Base-by-base conservation (phyloP, 371 early-diverging fungal genomes). In the Zychaea mexicana region DNA sequence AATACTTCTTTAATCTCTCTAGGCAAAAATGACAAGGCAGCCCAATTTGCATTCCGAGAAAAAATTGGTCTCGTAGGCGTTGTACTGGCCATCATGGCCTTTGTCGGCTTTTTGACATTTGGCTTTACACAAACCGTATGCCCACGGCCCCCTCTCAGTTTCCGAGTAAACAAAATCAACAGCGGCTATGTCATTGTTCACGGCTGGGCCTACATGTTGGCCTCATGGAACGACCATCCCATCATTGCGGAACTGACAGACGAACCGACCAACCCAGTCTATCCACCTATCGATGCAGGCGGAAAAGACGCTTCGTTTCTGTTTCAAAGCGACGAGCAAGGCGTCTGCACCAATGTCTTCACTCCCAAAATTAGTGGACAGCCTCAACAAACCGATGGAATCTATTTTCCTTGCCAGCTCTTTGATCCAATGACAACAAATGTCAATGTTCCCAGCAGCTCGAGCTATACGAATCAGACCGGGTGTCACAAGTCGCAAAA, bases 41-140 rank as follows among this genome's bases (percentile, higher is more conserved):
- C 87, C 12, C 92, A 88, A 72, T 91, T 87, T 63, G 97, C 95
- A 17, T 94, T 90, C 86, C 78, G 94, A 70, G 95, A 94, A 72
- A 94, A 94, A 64, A 90, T 93, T 21, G 92, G 89, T 0, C 79
- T 94, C 24, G 88, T 91, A 22, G 76, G 78, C 52, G 85, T 93
- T 45, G 92, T 94, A 46, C 55, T 92, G 10, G 39, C 81, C 24
- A 81, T 92, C 36, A 92, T 92, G 78, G 84, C 76, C 6, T 69
- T 80, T 24, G 90, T 94, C 19, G 92, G 91, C 24, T 92, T 91
- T 67, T 68, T 94, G 38, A 93, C 93, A 6, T 90, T 90, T 73
- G 89, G 87, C 6, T 84, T 88, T 64, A 87, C 86, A 22, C 82
- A 85, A 47, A 81, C 78, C 9, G 79, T 89, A 0, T 89, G 89